These are phyloP conservation scores for Suhomyces ambrosiae DNA, from an alignment of 1,139 yeast species.

Conservation along the genomic window DNA sequence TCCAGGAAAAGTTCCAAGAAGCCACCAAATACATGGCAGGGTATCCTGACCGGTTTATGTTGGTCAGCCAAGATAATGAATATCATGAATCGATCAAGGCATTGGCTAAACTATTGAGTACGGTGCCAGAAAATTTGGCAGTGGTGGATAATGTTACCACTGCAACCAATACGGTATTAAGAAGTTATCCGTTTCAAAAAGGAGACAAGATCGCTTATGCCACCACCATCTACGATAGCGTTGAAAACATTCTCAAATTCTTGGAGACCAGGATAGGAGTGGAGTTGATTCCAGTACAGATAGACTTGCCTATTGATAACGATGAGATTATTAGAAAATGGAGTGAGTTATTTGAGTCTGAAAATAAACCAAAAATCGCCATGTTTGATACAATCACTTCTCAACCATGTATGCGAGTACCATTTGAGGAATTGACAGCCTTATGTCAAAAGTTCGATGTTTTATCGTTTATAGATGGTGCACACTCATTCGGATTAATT, in stretches of 20 bases:
- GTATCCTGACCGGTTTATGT: slow-evolving; percentile 46
- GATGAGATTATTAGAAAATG: slow-evolving; percentile 47
- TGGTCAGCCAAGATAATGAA: slow-evolving; percentile 23
- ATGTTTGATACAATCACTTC: slow-evolving; percentile 66
- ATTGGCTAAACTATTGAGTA: slow-evolving; percentile 43
- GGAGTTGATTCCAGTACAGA: slow-evolving; percentile 43
- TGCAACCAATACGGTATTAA: slow-evolving; percentile 59
- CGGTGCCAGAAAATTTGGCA: slow-evolving; percentile 48
- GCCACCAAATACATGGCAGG: slow-evolving; percentile 29
- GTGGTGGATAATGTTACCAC: slow-evolving; percentile 61
- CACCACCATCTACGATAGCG: slow-evolving; percentile 60
- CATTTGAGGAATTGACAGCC: slow-evolving; percentile 52
- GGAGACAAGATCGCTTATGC: slow-evolving; percentile 59
- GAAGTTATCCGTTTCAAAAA: slow-evolving; percentile 53
- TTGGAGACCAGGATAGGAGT: slow-evolving; percentile 46
- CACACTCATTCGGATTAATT: slow-evolving; percentile 66
- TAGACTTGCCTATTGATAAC: slow-evolving; percentile 54
- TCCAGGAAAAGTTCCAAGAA: slow-evolving; percentile 30
- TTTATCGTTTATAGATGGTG: slow-evolving; percentile 68
- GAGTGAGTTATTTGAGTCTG: slow-evolving; percentile 29
- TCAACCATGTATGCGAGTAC: slow-evolving; percentile 63
- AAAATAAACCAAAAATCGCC: slow-evolving; percentile 35
- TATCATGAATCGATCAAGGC: slow-evolving; percentile 33
- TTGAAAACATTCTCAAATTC: slow-evolving; percentile 55
- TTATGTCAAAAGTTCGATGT: slow-evolving; percentile 51